Evolutionary conservation across 169 alveolate genomes (phyloP), one percentile per base, ranked within the genome.

Genomic region (Eimeria necatrix): DNA sequence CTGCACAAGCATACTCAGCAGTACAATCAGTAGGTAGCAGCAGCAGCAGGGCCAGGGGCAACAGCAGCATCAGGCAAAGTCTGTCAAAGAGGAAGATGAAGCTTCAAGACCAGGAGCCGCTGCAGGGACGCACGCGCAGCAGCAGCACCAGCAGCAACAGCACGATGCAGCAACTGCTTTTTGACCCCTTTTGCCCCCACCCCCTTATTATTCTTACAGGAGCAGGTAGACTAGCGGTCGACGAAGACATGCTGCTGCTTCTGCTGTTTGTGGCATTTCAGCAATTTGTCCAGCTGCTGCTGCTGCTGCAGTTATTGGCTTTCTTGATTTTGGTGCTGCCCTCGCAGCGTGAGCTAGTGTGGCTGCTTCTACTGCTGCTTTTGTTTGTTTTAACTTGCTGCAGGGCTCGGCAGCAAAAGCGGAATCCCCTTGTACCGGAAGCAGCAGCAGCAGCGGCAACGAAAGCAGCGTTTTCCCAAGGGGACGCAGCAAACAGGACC

Each of bases 371-470:
- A 0, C 53, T 71, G n/a, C 83, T 71, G 80, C 80, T 22, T 12
- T 16, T 70, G 80, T 22, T 9, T 20, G 22, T 70, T 49, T 8
- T 51, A 16, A 68, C 49, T 80, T 78, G 48, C 51, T 78, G 68
- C 64, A 46, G 59, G 68, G 3, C 73, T 81, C 22, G 74, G 90
- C 74, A 81, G 90, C 90, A 52, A 53, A 61, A 81, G 90, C 90
- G 90, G 90, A 70, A 81, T 81, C 64, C 90, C 90, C 52, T 53
- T 81, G 70, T 81, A 81, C 64, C 90, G 90, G 24, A 81, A 81
- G 60, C 70, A 81, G 41, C 22, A 14, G 10, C 90, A 4, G 74
- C 49, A 56, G 52, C 48, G 41, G 73, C 48, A 56, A 52, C 74
- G 22, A 73, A 70, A 81, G 73, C 88, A 80, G 88, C 88, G 68